phyloP scores from a whole-genome alignment of 106 monocot genomes.

The Xerophyta viscosa region DNA sequence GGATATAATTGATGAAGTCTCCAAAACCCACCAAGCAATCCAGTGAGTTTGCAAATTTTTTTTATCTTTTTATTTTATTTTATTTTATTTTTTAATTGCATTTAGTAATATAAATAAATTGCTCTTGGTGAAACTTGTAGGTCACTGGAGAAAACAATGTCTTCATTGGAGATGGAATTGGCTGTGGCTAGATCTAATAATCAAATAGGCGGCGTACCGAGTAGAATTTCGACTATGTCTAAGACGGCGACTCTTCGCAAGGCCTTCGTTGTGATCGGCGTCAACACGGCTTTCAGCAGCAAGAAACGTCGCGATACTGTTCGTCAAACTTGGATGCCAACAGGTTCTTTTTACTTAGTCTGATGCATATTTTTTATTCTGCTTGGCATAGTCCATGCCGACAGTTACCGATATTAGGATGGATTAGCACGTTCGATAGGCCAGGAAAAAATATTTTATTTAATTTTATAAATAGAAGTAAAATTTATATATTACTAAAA shows the following conservation, averaged over 20 bases:
- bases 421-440: too few relatives aligned
- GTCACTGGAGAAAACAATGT: conserved; percentile 63
- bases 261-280: conserved; percentile 73
- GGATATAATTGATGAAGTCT: conserved; percentile 61
- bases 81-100: not conserved
- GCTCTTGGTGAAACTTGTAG: too few relatives aligned
- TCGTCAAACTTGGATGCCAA: conserved; percentile 78
- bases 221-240: not conserved
- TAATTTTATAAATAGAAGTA: too few relatives aligned
- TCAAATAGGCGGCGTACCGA: not conserved
- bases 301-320: conserved; percentile 64
- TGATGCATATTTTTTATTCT: too few relatives aligned
- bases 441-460: too few relatives aligned
- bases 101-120: too few relatives aligned
- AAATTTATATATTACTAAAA: too few relatives aligned
- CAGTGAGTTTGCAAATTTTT: conserved; percentile 37
- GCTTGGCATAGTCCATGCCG: too few relatives aligned
- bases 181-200: conserved; percentile 45
- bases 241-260: conserved; percentile 19
- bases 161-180: conserved; percentile 75
- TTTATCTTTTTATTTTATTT: not conserved
- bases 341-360: too few relatives aligned
- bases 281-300: conserved; percentile 95
- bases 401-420: too few relatives aligned
- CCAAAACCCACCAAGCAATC: conserved; percentile 67